Base-by-base conservation (phyloP, 2,329 filamentous ascomycete genomes). In the Atkinsonella hypoxylon region DNA sequence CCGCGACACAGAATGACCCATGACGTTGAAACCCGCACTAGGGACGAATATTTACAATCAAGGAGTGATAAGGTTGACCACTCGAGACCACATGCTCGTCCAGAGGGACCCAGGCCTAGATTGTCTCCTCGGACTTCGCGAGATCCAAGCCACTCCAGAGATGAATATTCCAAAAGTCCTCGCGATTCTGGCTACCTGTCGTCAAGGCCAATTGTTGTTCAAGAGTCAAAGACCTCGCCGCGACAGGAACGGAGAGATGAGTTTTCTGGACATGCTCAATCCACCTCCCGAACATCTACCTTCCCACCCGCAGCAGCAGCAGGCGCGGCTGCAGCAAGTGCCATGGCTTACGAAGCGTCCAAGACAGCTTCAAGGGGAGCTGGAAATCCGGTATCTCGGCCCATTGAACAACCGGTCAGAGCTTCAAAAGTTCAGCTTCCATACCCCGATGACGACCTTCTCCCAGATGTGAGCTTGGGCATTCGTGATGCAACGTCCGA, bases 381-480 rank as follows among this genome's bases (percentile, higher is more conserved):
- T 11, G 34, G 34, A 4, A 42, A 51, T 46, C 43, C 50, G 7
- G 52, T 48, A 15, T 56, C 63, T 17, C 59, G 65, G 20, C 50
- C 56, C 39, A 59, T 64, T 7, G 56, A 59, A 38, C 31, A 26
- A 32, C 10, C 18, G 12, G 15, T 31, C 20, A 48, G 30, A 17
- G 57, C 56, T 1, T 57, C 53, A 31, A 64, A 61, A 31, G 45
- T 58, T 5, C 56, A 58, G 26, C 58, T 66, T 10, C 67, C 67
- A n/a, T 70, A 70, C 51, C 66, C 67, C 2, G 64, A 69, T n/a
- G 67, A 69, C 42, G 63, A 68, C 18, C 60, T 61, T 17, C 53
- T 56, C 11, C 36, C 47, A 50, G 42, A 53, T 52, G 46, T 38
- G 17, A 47, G 50, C n/a, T 58, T 61, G 39, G 59, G 61, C 9